Evolutionary conservation across 352 stramenopile genomes (phyloP).

Genomic region (Pythium aphanidermatum): DNA sequence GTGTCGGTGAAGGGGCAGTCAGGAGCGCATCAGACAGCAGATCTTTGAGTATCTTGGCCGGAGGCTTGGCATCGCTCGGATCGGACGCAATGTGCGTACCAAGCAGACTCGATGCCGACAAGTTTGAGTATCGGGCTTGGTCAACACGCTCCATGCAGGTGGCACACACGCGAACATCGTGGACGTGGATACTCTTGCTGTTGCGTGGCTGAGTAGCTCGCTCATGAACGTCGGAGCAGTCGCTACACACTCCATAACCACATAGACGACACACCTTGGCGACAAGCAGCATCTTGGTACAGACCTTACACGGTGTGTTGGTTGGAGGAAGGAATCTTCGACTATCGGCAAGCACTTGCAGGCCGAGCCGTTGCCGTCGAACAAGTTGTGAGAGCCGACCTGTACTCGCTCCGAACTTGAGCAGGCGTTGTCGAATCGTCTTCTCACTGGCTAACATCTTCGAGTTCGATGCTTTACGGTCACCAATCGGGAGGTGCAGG

Average conservation of each 20-base stretch:
- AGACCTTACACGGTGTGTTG: slow-evolving; percentile 50
- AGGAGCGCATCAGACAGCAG: slow-evolving; percentile 31
- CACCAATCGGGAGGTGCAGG: no score
- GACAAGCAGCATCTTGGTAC: slow-evolving; percentile 33
- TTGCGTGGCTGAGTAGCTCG: background rate
- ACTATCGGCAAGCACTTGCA: slow-evolving; percentile 38
- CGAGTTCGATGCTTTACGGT: no score
- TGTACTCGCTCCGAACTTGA: slow-evolving; percentile 4
- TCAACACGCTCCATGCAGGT: slow-evolving; percentile 51
- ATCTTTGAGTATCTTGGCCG: slow-evolving; percentile 24
- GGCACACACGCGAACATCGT: slow-evolving; percentile 37
- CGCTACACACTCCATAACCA: slow-evolving; percentile 43
- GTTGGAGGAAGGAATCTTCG: slow-evolving; percentile 29
- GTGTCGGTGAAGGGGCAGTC: slow-evolving; percentile 20
- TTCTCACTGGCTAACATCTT: no score
- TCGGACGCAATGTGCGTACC: slow-evolving; percentile 14
- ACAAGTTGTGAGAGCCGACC: slow-evolving; percentile 34
- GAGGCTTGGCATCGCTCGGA: background rate
- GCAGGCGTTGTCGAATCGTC: slow-evolving; percentile 9
- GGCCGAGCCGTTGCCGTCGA: slow-evolving; percentile 45
- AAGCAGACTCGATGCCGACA: slow-evolving; percentile 21
- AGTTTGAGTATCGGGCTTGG: slow-evolving; percentile 28
- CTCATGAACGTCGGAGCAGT: slow-evolving; percentile 31
- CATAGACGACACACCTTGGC: slow-evolving; percentile 55
- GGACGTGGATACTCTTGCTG: background rate